These are phyloP conservation scores for Lasiosphaeria miniovina DNA, from an alignment of 495 filamentous ascomycete species.

Conservation along the genomic window DNA sequence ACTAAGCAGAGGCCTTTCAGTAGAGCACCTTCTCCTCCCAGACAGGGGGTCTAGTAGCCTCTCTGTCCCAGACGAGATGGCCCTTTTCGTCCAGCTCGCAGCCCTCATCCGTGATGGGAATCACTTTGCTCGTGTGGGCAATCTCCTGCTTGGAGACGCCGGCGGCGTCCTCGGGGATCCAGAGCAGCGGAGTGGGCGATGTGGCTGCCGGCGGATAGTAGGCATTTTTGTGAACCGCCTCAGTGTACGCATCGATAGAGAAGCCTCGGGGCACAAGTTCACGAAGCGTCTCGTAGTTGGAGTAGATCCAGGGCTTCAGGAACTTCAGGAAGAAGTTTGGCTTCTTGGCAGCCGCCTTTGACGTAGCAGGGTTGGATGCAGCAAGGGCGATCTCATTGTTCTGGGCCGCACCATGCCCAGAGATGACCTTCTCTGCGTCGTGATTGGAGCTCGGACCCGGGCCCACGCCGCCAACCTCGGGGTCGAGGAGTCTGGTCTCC, in stretches of 20 bases:
- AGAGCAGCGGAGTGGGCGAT: constrained; percentile 65
- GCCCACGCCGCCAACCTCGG: constrained; percentile 23
- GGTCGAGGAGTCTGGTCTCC: constrained; percentile 47
- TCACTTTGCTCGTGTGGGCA: constrained; percentile 63
- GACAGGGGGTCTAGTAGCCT: constrained; percentile 70
- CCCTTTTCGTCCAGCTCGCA: constrained; percentile 78
- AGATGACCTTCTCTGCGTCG: constrained; percentile 30
- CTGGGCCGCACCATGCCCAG: constrained; percentile 28
- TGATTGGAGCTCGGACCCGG: constrained; percentile 23
- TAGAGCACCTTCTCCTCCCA: constrained; percentile 69
- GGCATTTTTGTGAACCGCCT: constrained; percentile 61
- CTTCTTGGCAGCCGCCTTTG: constrained; percentile 27
- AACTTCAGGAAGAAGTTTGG: constrained; percentile 60
- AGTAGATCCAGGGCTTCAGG: constrained; percentile 73
- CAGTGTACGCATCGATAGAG: constrained; percentile 51
- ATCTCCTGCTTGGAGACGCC: constrained; percentile 79
- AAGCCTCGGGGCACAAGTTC: constrained; percentile 62
- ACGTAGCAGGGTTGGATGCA: constrained; percentile 17
- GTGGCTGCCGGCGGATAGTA: constrained; percentile 75
- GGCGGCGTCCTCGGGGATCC: constrained; percentile 75
- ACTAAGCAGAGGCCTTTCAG: constrained; percentile 20
- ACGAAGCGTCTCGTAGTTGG: constrained; percentile 69
- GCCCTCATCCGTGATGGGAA: constrained; percentile 81
- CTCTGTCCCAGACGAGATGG: constrained; percentile 70
- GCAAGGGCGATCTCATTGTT: not conserved